Evolutionary conservation across 345 rosid genomes (phyloP).

Genomic region (Camelina neglecta): DNA sequence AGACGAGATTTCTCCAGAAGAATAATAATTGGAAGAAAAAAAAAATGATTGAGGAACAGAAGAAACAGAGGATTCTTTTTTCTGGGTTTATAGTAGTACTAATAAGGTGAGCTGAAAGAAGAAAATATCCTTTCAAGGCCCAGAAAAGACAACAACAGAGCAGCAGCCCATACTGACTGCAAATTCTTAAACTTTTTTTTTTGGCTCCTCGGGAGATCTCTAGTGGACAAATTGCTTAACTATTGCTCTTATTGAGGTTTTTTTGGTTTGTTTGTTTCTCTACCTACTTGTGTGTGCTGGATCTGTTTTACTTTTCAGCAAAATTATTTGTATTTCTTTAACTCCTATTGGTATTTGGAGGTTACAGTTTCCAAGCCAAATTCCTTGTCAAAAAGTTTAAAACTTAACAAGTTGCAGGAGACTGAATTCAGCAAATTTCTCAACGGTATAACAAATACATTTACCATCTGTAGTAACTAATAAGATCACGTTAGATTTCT

Average conservation of each 20-base stretch:
- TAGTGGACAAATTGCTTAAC: slow-evolving; percentile 15
- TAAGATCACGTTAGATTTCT: too few species aligned
- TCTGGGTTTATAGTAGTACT: slow-evolving; percentile 31
- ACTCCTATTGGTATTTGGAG: too few species aligned
- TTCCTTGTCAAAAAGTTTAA: too few species aligned
- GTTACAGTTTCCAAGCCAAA: too few species aligned
- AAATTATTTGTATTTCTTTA: too few species aligned
- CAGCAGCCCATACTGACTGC: slow-evolving; percentile 1
- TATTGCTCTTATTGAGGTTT: slow-evolving; percentile 16
- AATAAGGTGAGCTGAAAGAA: slow-evolving; percentile 1
- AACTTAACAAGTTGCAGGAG: too few species aligned
- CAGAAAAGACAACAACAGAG: slow-evolving; percentile 36
- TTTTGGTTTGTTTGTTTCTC: not conserved
- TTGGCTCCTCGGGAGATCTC: slow-evolving; percentile 38
- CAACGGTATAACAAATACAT: too few species aligned
- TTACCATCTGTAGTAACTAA: too few species aligned
- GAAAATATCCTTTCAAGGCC: slow-evolving; percentile 38
- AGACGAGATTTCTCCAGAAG: slow-evolving; percentile 2
- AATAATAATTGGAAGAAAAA: not conserved
- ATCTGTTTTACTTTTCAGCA: too few species aligned
- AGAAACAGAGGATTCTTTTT: slow-evolving; percentile 11
- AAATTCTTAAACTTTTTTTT: slow-evolving; percentile 28
- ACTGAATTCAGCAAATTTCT: too few species aligned
- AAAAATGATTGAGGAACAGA: not conserved
- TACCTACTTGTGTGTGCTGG: not conserved